A percentile compares a stretch with the other conserved stretches of the same genome.
Conservation (phyloP, 2,329 filamentous ascomycete species). For the Mariannaea sp. region DNA sequence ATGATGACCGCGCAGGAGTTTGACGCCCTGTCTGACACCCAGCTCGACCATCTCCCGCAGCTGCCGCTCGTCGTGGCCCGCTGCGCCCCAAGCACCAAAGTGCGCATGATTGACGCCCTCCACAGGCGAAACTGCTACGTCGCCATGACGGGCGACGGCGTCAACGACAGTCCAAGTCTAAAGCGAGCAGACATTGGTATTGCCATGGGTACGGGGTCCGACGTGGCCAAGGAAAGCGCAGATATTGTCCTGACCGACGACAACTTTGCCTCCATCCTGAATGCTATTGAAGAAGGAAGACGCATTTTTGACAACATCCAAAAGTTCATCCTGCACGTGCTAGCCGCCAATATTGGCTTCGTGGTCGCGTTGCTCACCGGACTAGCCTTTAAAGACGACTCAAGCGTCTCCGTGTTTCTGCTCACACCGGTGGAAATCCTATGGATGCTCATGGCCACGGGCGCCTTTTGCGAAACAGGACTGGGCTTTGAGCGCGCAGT, state of each 20-base stretch:
- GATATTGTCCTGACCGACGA: slow-evolving; percentile 71
- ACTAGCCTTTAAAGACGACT: slow-evolving; percentile 68
- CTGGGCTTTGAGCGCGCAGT: slow-evolving; percentile 71
- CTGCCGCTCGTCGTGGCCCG: slow-evolving; percentile 70
- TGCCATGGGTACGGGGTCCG: slow-evolving; percentile 71
- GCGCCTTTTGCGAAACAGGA: slow-evolving; percentile 71
- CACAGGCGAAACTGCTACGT: slow-evolving; percentile 66
- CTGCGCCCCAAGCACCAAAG: slow-evolving; percentile 72
- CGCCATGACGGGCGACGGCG: slow-evolving; percentile 73
- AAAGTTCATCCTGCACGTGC: slow-evolving; percentile 69
- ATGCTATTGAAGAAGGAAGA: slow-evolving; percentile 65
- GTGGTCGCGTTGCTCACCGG: slow-evolving; percentile 69
- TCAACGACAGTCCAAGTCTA: slow-evolving; percentile 71
- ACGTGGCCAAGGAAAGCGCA: slow-evolving; percentile 69
- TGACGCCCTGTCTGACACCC: slow-evolving; percentile 63
- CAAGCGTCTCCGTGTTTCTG: slow-evolving; percentile 71
- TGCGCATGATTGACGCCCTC: slow-evolving; percentile 75
- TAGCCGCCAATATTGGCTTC: slow-evolving; percentile 70
- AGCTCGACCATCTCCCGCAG: slow-evolving; percentile 65
- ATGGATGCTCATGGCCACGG: slow-evolving; percentile 77
- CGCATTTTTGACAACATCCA: slow-evolving; percentile 74
- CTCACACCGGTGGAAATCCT: slow-evolving; percentile 73
- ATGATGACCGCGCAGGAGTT: slow-evolving; percentile 68
- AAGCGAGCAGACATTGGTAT: slow-evolving; percentile 71
- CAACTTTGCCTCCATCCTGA: slow-evolving; percentile 58